Conservation (phyloP, 768 basidiomycete species). For the Asterophora parasitica region DNA sequence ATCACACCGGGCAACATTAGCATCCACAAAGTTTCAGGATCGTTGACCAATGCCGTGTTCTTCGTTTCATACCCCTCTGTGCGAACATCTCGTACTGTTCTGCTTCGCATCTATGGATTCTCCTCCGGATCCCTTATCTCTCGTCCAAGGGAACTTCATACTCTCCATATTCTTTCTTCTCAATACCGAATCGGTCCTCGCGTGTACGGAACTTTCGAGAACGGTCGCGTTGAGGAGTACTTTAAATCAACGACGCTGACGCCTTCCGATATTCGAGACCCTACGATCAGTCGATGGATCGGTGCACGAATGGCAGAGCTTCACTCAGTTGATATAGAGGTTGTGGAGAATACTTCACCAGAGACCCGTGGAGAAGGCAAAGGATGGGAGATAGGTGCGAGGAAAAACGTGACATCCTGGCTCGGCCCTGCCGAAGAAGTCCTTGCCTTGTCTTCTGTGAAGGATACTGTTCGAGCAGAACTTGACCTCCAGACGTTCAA, state of each 20-base stretch:
- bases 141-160: constrained; percentile 80
- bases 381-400: constrained; percentile 54
- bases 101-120: constrained; percentile 90
- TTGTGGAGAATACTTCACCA: constrained; percentile 46
- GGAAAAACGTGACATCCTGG: constrained; percentile 71
- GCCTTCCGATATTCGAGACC: constrained; percentile 72
- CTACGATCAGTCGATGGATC: constrained; percentile 76
- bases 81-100: constrained; percentile 53
- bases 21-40: constrained; percentile 82
- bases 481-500: constrained; percentile 65
- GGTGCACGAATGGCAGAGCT: constrained; percentile 95
- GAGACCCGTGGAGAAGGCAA: constrained; percentile 36
- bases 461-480: constrained; percentile 39
- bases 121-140: constrained; percentile 86
- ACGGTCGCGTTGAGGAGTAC: constrained; percentile 94
- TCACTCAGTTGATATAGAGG: constrained; percentile 82
- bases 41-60: constrained; percentile 94
- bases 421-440: constrained; percentile 66
- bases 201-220: constrained; percentile 92
- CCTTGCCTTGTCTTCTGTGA: constrained; percentile 53
- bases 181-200: constrained; percentile 85
- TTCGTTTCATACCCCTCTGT: constrained; percentile 76
- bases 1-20: constrained; percentile 46
- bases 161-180: constrained; percentile 85
- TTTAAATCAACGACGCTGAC: constrained; percentile 84